Base-by-base conservation (phyloP, 257 asterid genomes). In the Solanum sparsipilum region DNA sequence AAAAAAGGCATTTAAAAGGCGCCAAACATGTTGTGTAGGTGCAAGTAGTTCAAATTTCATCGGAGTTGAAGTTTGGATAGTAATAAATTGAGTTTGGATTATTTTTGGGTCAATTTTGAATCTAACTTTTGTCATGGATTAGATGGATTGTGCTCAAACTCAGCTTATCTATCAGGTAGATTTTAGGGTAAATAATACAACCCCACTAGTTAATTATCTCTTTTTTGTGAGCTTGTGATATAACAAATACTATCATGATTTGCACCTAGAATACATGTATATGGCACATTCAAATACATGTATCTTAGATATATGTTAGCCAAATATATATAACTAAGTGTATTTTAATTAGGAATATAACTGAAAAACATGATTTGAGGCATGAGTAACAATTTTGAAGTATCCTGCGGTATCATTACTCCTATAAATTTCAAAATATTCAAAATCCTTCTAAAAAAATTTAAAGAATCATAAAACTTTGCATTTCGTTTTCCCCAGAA, bases 401-500 rank as follows among this genome's bases (percentile, higher is more conserved):
- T 20, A 58, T 58, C 63, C 18, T 5, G 12, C 2, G 11, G n/a
- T 56, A 56, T 18, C 11, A 56, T 7, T 18, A 56, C 67, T 58
- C 67, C 67, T 20, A 58, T 52, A 58, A 18, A 20, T 20, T 58
- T 58, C 23, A 52, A 58, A 58, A 58, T 11, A 20, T 58, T 58
- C 0, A 1, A 56, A 58, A 58, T 58, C 11, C 67, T 58, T 58
- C 25, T 7, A 58, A 56, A 20, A 0, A 0, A 0, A 0, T 20
- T 56, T 58, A 58, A 3, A 58, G 25, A 58, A 58, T 58, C n/a
- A 20, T 2, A 7, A 58, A 21, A 7, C 25, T 58, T 58, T 58
- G 11, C 67, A 58, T 5, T 58, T 58, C 25, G 20, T 20, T 9
- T 56, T 56, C 65, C 7, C 65, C n/a, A 18, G 4, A 18, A 18